Percentiles rank a stretch among this genome's conserved stretches.
phyloP scores from a whole-genome alignment of 2,329 filamentous ascomycete genomes.

The Westerdykella aurantiaca region DNA sequence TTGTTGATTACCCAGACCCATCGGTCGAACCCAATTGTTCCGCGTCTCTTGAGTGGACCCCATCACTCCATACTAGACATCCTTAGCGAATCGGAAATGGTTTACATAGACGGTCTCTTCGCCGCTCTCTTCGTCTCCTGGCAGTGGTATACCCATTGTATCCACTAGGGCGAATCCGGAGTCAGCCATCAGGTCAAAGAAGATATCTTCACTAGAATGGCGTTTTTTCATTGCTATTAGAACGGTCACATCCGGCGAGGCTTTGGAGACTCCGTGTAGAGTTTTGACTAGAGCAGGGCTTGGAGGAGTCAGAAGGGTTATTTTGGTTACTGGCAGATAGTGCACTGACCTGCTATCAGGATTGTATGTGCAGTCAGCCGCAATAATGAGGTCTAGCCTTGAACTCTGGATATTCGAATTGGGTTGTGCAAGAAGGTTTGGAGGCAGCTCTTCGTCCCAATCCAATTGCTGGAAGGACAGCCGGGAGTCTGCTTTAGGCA shows the following conservation, averaged over 20 bases:
- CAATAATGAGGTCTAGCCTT: slow-evolving; percentile 54
- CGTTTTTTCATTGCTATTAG: slow-evolving; percentile 62
- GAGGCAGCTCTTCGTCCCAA: slow-evolving; percentile 54
- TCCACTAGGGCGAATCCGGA: slow-evolving; percentile 18
- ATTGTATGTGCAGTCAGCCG: slow-evolving; percentile 71
- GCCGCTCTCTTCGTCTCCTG: slow-evolving; percentile 11
- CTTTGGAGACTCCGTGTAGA: slow-evolving; percentile 44
- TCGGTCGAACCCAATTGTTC: no score
- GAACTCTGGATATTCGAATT: neutral
- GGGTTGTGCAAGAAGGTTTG: neutral
- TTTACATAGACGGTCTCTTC: slow-evolving; percentile 25
- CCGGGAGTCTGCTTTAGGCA: slow-evolving; percentile 39
- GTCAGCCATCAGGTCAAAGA: slow-evolving; percentile 52
- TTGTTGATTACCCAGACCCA: no score
- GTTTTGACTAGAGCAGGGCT: slow-evolving; percentile 58
- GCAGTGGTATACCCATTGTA: slow-evolving; percentile 3
- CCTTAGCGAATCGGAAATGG: slow-evolving; percentile 8
- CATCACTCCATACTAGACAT: neutral
- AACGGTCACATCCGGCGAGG: slow-evolving; percentile 47
- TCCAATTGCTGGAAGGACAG: slow-evolving; percentile 52
- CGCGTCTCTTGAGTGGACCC: no score
- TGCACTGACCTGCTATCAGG: slow-evolving; percentile 48
- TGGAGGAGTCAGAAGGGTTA: neutral
- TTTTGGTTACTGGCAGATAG: neutral
- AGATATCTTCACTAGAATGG: slow-evolving; percentile 60